Evolutionary conservation across 371 early-diverging fungal genomes (phyloP).

Genomic region (Mucor lusitanicus): DNA sequence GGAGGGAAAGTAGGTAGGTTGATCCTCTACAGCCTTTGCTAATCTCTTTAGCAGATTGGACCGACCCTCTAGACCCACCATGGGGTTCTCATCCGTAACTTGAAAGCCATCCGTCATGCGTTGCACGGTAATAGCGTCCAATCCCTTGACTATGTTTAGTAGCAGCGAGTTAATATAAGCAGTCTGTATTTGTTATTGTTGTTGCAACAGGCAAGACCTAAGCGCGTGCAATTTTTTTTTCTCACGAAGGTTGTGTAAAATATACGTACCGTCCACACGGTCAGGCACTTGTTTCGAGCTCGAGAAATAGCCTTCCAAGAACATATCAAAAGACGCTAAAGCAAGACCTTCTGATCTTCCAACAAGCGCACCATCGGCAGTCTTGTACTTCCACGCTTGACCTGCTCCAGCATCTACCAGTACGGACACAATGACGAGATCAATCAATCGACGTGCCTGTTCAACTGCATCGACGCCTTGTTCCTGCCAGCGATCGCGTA

Average conservation of each 20-base stretch:
- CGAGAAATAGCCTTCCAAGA: conserved; percentile 79
- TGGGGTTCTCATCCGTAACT: conserved; percentile 73
- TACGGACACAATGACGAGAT: conserved; percentile 88
- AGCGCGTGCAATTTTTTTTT: too few relatives aligned
- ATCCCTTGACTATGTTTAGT: conserved; percentile 51
- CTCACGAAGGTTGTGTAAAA: not conserved
- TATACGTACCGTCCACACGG: conserved; percentile 69
- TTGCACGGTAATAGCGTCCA: conserved; percentile 58
- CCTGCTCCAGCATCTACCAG: conserved; percentile 95
- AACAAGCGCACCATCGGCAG: conserved; percentile 30
- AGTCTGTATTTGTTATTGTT: conserved; percentile 10
- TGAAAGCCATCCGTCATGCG: conserved; percentile 78
- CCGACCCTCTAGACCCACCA: conserved; percentile 86
- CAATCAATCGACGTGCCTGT: conserved; percentile 72
- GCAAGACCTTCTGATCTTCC: conserved; percentile 90
- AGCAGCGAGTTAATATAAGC: not conserved
- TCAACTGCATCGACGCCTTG: conserved; percentile 51
- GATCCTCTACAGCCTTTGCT: conserved; percentile 55
- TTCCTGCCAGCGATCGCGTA: conserved; percentile 38
- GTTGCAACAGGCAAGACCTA: not conserved
- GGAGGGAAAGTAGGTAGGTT: conserved; percentile 66
- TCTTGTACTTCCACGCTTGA: conserved; percentile 72
- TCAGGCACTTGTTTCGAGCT: conserved; percentile 46
- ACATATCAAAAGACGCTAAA: conserved; percentile 88
- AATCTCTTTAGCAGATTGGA: conserved; percentile 70